A percentile compares a stretch with the other conserved stretches of the same genome.
These are phyloP conservation scores for Bauhinia variegata DNA, from an alignment of 306 rosid genomes.

Conservation along the genomic window DNA sequence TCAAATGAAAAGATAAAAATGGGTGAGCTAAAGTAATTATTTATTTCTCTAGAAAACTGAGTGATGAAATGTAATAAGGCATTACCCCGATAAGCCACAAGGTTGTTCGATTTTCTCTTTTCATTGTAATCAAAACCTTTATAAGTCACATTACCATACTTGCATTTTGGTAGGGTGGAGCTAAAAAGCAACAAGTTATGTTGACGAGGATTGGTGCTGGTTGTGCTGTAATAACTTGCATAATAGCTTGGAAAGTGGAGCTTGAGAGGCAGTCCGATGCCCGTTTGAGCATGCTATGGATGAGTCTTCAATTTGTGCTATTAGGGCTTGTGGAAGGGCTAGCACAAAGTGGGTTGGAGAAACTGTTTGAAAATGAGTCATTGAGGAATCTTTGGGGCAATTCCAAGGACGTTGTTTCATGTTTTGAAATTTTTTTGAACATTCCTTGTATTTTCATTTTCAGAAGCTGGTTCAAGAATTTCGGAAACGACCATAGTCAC, in stretches of 20 bases:
- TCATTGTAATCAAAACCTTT: neutral
- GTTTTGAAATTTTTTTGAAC: no score
- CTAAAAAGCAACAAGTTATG: no score
- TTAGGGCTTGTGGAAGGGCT: conserved; percentile 19
- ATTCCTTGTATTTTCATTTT: neutral
- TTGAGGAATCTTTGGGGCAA: conserved; percentile 10
- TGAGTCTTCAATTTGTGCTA: conserved; percentile 1
- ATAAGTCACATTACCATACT: neutral
- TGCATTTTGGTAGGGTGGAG: no score
- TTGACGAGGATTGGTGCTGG: neutral
- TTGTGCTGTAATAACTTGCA: neutral
- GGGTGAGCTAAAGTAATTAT: no score
- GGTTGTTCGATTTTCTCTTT: neutral
- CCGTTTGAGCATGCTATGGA: neutral
- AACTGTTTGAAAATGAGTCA: no score
- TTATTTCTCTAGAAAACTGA: no score
- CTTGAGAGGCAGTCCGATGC: neutral
- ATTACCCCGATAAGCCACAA: neutral
- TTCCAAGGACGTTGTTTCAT: no score
- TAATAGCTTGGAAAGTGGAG: conserved; percentile 14
- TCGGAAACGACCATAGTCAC: neutral
- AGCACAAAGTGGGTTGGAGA: conserved; percentile 1
- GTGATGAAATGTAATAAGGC: no score
- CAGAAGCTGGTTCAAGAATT: conserved; percentile 2
- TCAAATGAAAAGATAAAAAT: no score